Conservation (phyloP, 768 basidiomycete genomes). For the Coprinellus micaceus region DNA sequence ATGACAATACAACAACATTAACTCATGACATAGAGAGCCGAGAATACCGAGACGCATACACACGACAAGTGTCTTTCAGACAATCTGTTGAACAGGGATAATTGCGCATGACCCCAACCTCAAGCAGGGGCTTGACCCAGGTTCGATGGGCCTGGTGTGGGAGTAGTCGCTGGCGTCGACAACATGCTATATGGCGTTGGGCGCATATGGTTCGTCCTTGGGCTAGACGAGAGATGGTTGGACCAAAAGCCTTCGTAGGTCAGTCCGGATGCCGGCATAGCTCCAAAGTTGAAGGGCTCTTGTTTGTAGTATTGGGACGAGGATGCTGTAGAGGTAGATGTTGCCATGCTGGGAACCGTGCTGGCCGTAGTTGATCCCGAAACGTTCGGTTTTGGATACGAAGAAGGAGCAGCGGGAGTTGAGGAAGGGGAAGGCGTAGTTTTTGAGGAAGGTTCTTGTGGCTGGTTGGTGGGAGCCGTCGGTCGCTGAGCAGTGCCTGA, state of each 20-base stretch:
- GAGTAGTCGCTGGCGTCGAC: not conserved
- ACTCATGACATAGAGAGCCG: no score
- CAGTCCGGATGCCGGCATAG: not conserved
- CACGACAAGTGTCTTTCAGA: not conserved
- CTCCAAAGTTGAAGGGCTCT: not conserved
- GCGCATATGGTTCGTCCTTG: not conserved
- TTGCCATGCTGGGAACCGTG: not conserved
- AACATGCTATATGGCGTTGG: not conserved
- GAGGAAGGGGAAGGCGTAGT: not conserved
- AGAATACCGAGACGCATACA: not conserved
- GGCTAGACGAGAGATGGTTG: not conserved
- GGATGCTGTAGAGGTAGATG: not conserved
- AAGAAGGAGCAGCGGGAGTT: no score
- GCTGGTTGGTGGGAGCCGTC: not conserved
- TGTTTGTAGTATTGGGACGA: not conserved
- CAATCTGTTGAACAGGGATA: not conserved
- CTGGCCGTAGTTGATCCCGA: not conserved
- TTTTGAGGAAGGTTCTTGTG: not conserved
- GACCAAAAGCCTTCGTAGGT: slow-evolving; percentile 12
- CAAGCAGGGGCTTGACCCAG: not conserved
- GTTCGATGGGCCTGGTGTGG: not conserved
- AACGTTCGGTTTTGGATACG: no score
- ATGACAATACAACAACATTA: no score
- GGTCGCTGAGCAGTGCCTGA: not conserved
- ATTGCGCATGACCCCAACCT: not conserved